Conservation (phyloP, 176 grass and related monocot genomes). For the Calamus simplicifolius region DNA sequence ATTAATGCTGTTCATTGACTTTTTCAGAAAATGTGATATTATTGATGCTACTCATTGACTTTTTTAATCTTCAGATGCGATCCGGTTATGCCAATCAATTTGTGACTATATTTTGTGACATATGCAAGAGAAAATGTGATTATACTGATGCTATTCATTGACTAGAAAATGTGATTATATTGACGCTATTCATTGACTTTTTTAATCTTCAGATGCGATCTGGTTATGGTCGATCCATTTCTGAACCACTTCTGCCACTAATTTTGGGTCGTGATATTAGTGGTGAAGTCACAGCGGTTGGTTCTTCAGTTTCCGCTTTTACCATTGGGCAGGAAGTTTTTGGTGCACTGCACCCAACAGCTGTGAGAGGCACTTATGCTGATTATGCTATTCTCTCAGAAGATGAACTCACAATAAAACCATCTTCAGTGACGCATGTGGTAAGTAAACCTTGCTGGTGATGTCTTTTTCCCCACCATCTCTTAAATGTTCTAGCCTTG, state of each 20-base stretch:
- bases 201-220: slow-evolving; percentile 54
- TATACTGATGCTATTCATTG: neutral
- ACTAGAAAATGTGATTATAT: neutral
- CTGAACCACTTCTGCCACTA: slow-evolving; percentile 56
- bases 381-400: slow-evolving; percentile 83
- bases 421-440: slow-evolving; percentile 63
- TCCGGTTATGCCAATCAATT: slow-evolving; percentile 81
- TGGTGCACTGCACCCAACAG: slow-evolving; percentile 84
- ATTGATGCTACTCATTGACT: slow-evolving; percentile 8
- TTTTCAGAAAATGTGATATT: neutral
- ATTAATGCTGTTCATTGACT: neutral
- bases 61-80: slow-evolving; percentile 48
- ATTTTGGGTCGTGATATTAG: slow-evolving; percentile 91
- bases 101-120: slow-evolving; percentile 25
- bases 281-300: slow-evolving; percentile 86
- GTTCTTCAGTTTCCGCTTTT: slow-evolving; percentile 51
- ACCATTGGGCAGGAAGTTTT: slow-evolving; percentile 76
- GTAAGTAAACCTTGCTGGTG: slow-evolving; percentile 24
- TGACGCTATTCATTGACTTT: slow-evolving; percentile 7
- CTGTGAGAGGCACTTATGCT: slow-evolving; percentile 79
- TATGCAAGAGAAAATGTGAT: neutral
- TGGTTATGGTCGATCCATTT: slow-evolving; percentile 90
- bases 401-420: slow-evolving; percentile 89
- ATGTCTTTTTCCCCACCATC: no score
- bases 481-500: no score